Conservation (phyloP, 2,329 filamentous ascomycete genomes). For the Zelopaecilomyces penicillatus region DNA sequence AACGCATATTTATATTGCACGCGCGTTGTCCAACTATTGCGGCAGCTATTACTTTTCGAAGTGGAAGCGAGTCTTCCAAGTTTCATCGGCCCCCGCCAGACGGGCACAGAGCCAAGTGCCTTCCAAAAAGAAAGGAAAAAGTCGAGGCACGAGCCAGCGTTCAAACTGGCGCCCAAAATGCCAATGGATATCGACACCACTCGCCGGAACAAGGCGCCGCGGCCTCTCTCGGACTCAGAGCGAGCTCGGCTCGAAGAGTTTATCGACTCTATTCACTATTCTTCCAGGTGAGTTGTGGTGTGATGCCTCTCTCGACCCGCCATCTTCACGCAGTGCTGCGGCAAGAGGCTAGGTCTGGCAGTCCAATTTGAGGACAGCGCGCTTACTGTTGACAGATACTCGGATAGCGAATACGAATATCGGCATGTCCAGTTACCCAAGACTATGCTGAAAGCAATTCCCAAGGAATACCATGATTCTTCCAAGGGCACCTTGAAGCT, state of each 20-base stretch:
- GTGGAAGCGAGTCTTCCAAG: too few relatives aligned
- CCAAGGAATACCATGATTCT: slow-evolving; percentile 86
- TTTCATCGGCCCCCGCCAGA: too few relatives aligned
- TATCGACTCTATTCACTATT: slow-evolving; percentile 92
- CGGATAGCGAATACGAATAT: slow-evolving; percentile 88
- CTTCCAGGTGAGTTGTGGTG: slow-evolving; percentile 58
- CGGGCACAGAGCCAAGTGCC: too few relatives aligned
- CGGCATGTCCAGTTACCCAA: slow-evolving; percentile 96
- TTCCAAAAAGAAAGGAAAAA: too few relatives aligned
- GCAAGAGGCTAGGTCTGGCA: too few relatives aligned
- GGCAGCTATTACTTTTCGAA: too few relatives aligned
- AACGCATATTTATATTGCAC: too few relatives aligned
- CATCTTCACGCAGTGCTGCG: too few relatives aligned
- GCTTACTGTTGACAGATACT: slow-evolving; percentile 56
- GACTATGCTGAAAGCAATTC: slow-evolving; percentile 95
- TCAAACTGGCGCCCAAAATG: background rate
- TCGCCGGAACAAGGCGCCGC: slow-evolving; percentile 79
- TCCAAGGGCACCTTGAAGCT: slow-evolving; percentile 88
- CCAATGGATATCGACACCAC: slow-evolving; percentile 61
- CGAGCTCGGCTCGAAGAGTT: slow-evolving; percentile 81
- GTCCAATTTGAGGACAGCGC: background rate
- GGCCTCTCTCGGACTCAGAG: slow-evolving; percentile 72
- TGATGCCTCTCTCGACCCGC: too few relatives aligned
- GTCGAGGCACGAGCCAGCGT: too few relatives aligned
- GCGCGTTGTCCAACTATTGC: too few relatives aligned